Evolutionary conservation across 1,284 basidiomycete species (phyloP).

Genomic region (Cronartium quercuum): DNA sequence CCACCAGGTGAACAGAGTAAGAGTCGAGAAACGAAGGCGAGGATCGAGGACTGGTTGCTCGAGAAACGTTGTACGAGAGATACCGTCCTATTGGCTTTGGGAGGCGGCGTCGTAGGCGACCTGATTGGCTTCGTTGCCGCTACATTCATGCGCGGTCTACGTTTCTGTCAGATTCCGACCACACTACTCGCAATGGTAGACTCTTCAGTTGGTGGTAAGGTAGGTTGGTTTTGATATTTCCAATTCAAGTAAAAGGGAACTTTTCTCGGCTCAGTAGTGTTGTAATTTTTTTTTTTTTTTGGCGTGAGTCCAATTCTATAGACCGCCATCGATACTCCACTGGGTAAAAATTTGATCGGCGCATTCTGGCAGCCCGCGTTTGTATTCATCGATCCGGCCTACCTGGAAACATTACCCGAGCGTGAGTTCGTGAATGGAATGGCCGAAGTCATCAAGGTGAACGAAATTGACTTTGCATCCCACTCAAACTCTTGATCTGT

Average conservation of each 20-base stretch:
- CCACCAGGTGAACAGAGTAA: constrained; percentile 88
- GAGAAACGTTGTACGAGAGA: constrained; percentile 83
- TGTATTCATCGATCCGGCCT: constrained; percentile 95
- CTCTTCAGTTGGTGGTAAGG: constrained; percentile 89
- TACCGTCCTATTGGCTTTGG: constrained; percentile 85
- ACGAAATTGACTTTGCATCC: constrained; percentile 41
- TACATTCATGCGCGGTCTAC: constrained; percentile 90
- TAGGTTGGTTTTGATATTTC: constrained; percentile 32
- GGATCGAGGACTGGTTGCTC: constrained; percentile 89
- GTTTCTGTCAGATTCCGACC: constrained; percentile 92
- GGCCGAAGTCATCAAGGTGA: constrained; percentile 94
- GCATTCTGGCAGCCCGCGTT: constrained; percentile 97
- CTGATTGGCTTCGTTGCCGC: constrained; percentile 92
- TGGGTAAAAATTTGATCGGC: constrained; percentile 96
- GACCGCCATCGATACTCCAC: constrained; percentile 93
- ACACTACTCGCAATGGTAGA: constrained; percentile 98
- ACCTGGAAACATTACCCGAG: constrained; percentile 84
- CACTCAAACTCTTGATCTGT: neutral
- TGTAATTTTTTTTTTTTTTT: neutral
- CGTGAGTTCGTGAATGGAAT: constrained; percentile 97
- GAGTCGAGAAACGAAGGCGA: constrained; percentile 81
- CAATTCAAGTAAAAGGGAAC: neutral
- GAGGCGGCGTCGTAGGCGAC: constrained; percentile 92
- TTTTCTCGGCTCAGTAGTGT: too few relatives aligned
- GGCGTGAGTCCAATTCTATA: constrained; percentile 13